These are phyloP conservation scores for Neofusicoccum sp. DNA, from an alignment of 2,329 filamentous ascomycete species.

Conservation along the genomic window DNA sequence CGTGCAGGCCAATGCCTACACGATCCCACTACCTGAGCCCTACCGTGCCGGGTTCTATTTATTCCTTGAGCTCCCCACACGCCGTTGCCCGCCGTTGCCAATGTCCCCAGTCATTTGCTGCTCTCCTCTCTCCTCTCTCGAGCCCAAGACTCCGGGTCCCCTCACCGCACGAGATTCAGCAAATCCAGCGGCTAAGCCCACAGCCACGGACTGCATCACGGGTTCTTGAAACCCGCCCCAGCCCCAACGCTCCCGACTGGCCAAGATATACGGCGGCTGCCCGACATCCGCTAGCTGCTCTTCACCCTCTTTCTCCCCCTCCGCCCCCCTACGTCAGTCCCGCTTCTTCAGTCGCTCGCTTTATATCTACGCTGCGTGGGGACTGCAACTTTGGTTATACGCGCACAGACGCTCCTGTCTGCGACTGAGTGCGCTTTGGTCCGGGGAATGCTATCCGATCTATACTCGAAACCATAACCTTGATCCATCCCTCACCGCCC, in stretches of 20 bases:
- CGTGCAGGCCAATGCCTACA: constrained; percentile 13
- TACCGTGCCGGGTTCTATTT: constrained; percentile 17
- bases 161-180: constrained; percentile 11
- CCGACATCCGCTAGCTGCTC: background rate
- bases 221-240: constrained; percentile 17
- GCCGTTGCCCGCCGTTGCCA: constrained; percentile 12
- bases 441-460: constrained; percentile 11
- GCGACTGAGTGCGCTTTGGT: background rate
- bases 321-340: background rate
- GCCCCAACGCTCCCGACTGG: constrained; percentile 6
- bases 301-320: background rate
- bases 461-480: constrained; percentile 17
- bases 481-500: constrained; percentile 14
- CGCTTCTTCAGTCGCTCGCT: constrained; percentile 6
- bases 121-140: background rate
- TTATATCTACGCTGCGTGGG: background rate
- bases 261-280: background rate
- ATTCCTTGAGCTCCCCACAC: constrained; percentile 13
- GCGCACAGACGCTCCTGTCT: constrained; percentile 6
- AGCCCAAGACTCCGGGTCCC: constrained; percentile 4
- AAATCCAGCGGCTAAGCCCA: constrained; percentile 11
- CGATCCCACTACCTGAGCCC: constrained; percentile 7
- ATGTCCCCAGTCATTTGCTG: background rate
- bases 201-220: constrained; percentile 19
- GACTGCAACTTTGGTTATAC: background rate